Conservation (phyloP, 306 rosid genomes). For the Casuarina glauca region DNA sequence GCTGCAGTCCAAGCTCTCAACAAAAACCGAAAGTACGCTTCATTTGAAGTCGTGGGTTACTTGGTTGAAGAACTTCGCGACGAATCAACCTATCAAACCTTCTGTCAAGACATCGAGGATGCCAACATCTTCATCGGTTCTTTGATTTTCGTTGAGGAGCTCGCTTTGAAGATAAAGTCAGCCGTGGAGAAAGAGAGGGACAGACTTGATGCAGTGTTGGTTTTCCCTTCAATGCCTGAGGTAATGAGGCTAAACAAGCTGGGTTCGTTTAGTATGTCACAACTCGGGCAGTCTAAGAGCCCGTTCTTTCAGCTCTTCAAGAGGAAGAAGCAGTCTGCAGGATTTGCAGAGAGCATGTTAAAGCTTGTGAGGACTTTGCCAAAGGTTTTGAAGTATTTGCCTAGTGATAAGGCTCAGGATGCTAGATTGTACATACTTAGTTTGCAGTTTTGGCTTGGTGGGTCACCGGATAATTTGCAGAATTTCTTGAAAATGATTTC, state of each 20-base stretch:
- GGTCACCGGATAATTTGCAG: constrained; percentile 86
- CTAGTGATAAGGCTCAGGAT: constrained; percentile 97
- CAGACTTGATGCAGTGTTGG: constrained; percentile 88
- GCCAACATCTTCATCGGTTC: constrained; percentile 96
- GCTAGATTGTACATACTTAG: constrained; percentile 88
- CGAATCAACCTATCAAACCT: constrained; percentile 39
- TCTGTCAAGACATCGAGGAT: constrained; percentile 83
- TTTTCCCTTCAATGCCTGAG: constrained; percentile 99
- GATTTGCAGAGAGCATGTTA: constrained; percentile 95
- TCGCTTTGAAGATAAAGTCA: constrained; percentile 74
- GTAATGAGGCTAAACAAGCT: constrained; percentile 93
- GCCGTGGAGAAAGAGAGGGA: constrained; percentile 93
- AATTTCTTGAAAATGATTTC: constrained; percentile 89
- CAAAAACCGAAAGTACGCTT: constrained; percentile 45
- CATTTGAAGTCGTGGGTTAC: constrained; percentile 85
- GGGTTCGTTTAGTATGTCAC: constrained; percentile 90
- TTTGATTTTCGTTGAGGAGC: constrained; percentile 90
- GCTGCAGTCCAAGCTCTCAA: constrained; percentile 82
- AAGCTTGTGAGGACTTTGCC: constrained; percentile 96
- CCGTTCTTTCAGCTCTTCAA: constrained; percentile 88
- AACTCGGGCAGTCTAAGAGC: constrained; percentile 91
- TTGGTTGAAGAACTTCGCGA: constrained; percentile 95
- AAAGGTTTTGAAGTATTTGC: constrained; percentile 91
- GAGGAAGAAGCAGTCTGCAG: constrained; percentile 79
- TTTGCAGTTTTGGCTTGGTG: constrained; percentile 98